Evolutionary conservation across 169 alveolate genomes (phyloP), one percentile per base, ranked within the genome.

Genomic region (Plasmodium yoelii): DNA sequence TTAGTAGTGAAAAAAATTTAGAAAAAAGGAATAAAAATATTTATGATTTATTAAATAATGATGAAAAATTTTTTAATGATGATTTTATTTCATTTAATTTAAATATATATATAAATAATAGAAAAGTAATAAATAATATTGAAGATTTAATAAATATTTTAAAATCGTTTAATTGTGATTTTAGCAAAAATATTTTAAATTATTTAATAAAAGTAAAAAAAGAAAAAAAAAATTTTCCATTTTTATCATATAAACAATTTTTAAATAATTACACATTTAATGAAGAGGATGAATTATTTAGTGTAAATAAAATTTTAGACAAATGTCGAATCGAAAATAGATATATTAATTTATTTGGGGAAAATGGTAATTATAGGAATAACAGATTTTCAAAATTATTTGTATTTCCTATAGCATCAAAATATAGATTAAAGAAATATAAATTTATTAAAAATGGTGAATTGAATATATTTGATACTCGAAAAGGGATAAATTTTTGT

Each of bases 81-180:
- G 90, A 82, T 49, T 82, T 67, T 42, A 67, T 82, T 67, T 82
- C 90, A 3, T 82, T 82, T 67, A 82, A 82, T 56, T 68, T 46
- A 61, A 56, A 67, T 67, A 9, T 82, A 34, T 82, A 34, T 60
- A 42, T 82, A 5, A 82, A 82, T 70, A 82, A 82, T 56, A 82
- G 56, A 61, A 82, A 82, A 12, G 72, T 67, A 82, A 82, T 82
- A 12, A 82, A 67, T 49, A 55, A 44, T 60, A 67, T 51, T 56
- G 72, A 82, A 19, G 49, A 26, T 34, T 55, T 82, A 67, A 28
- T 67, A 8, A 67, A 13, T n/a, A 51, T 8, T 2, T 28, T 82
- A 26, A 28, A 19, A 46, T 19, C n/a, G n/a, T 47, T 13, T 26
- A 55, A 82, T 28, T 82, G 64, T 28, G 53, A 39, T 46, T 49